phyloP scores from a whole-genome alignment of 768 basidiomycete species.

The Suillus ampliporus region DNA sequence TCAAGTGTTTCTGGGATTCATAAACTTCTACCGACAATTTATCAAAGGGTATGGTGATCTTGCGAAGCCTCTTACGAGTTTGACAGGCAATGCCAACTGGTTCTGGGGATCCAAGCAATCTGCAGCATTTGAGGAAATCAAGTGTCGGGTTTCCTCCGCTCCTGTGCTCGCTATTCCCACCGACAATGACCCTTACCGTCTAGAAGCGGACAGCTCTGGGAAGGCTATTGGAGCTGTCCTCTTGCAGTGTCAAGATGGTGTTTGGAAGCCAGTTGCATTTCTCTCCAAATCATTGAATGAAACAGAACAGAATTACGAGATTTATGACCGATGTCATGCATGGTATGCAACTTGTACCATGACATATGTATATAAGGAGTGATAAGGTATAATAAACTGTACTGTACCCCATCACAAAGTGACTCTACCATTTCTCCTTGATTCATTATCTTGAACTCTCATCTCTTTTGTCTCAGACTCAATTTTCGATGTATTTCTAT shows the following conservation, averaged over 20 bases:
- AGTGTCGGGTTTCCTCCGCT: constrained; percentile 29
- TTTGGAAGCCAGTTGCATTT: constrained; percentile 48
- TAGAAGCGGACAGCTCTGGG: constrained; percentile 40
- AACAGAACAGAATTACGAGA: constrained; percentile 51
- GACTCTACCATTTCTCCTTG: no score
- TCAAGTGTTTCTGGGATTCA: constrained; percentile 49
- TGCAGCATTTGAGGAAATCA: constrained; percentile 39
- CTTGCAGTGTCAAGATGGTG: constrained; percentile 28
- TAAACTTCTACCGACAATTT: constrained; percentile 44
- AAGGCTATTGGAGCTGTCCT: constrained; percentile 39
- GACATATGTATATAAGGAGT: no score
- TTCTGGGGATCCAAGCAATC: constrained; percentile 26
- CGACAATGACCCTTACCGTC: constrained; percentile 18
- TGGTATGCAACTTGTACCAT: no score
- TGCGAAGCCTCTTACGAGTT: constrained; percentile 31
- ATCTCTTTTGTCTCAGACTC: no score
- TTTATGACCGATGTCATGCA: no score
- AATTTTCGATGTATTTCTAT: no score
- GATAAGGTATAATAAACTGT: no score
- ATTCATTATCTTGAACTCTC: no score
- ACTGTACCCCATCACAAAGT: no score
- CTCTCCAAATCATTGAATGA: constrained; percentile 37
- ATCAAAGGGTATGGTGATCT: constrained; percentile 37
- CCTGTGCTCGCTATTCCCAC: constrained; percentile 30
- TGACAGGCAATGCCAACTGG: constrained; percentile 37